phyloP scores from a whole-genome alignment of 2,329 filamentous ascomycete genomes.

The Tolypocladium guangdongense region DNA sequence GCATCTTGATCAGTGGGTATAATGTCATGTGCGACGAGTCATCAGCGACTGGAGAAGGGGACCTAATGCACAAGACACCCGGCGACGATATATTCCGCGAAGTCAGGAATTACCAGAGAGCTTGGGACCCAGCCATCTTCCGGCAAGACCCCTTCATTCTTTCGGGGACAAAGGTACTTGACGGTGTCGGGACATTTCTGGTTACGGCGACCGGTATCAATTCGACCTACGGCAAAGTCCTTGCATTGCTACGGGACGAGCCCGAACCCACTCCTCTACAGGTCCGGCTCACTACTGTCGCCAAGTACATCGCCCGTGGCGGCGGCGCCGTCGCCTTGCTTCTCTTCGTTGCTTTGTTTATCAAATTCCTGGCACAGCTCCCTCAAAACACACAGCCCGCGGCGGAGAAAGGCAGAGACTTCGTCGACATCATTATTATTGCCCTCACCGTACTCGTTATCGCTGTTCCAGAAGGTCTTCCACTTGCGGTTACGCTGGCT shows the following conservation, averaged over 20 bases:
- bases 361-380: conserved; percentile 61
- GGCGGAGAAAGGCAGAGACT: conserved; percentile 45
- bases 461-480: conserved; percentile 55
- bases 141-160: conserved; percentile 55
- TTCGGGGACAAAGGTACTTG: conserved; percentile 38
- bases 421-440: conserved; percentile 54
- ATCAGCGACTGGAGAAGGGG: conserved; percentile 62
- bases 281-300: conserved; percentile 33
- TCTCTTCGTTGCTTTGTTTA: conserved; percentile 66
- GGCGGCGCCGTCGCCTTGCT: conserved; percentile 58
- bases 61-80: conserved; percentile 55
- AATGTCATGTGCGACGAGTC: conserved; percentile 57
- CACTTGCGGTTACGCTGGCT: conserved; percentile 56
- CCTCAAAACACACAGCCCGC: conserved; percentile 35
- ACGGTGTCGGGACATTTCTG: conserved; percentile 39
- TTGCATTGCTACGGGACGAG: conserved; percentile 42
- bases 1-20: conserved; percentile 49
- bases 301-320: conserved; percentile 22
- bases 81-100: conserved; percentile 41
- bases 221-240: conserved; percentile 42
- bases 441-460: conserved; percentile 57
- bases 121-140: conserved; percentile 18
- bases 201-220: conserved; percentile 44
- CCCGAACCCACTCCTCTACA: conserved; percentile 43
- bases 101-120: too few relatives aligned